Base-by-base conservation (phyloP, 495 filamentous ascomycete genomes). In the Penicillium bovifimosum region DNA sequence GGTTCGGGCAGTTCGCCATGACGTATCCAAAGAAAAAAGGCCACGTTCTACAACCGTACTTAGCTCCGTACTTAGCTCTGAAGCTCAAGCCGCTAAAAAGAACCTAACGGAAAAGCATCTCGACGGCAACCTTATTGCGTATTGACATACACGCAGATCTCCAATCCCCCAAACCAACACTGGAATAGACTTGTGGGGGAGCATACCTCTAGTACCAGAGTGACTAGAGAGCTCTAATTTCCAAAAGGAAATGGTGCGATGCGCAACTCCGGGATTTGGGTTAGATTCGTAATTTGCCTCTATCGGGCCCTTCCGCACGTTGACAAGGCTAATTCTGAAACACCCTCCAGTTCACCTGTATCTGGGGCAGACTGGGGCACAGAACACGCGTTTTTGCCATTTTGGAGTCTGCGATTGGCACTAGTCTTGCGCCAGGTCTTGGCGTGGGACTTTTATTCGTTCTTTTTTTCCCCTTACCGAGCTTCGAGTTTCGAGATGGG, bases 281-380 rank as follows among this genome's bases (percentile, higher is more conserved):
- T 47, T 33, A 33, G n/a, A 40, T 26, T 18, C 20, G 31, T n/a
- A 33, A 50, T 33, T 46, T 11, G 16, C 54, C 49, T 56, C 50
- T 42, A 50, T 61, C 60, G 55, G 63, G 36, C 50, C 59, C 49
- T 59, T 55, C 56, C 55, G 61, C 52, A 54, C 43, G 55, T 57
- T 52, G 52, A 45, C 41, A 44, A 63, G 59, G 56, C 62, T 48
- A 52, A 62, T 65, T 69, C 69, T 72, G 69, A 72, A 72, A 72
- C 69, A 63, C 46, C 41, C 35, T 58, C 55, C 45, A 41, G 47
- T 53, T 50, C 47, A 35, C 53, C 28, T 20, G 42, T 41, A 50
- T 27, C 38, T 33, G 8, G 31, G 31, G 29, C 43, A 14, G 31
- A 26, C 32, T n/a, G 33, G 34, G 34, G 33, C 41, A 52, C 45